These are phyloP conservation scores for Collybia mongolica DNA, from an alignment of 768 basidiomycete species.

Conservation along the genomic window DNA sequence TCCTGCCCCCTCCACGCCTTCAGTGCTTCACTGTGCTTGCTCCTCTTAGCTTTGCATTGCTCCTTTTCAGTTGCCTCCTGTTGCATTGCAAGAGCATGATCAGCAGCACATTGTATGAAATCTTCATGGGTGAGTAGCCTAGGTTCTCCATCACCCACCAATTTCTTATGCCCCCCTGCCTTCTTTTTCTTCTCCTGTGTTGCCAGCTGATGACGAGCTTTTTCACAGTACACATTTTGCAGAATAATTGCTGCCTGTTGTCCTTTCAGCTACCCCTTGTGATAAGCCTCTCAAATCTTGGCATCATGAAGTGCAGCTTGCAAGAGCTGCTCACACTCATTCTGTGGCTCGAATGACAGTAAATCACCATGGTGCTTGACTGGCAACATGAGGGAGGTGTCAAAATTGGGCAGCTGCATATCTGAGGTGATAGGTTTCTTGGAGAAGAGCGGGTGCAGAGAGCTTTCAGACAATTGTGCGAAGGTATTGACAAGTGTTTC, in stretches of 20 bases:
- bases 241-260: too few relatives aligned
- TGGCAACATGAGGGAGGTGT: too few relatives aligned
- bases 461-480: neutral
- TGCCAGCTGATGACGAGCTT: neutral
- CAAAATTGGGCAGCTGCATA: too few relatives aligned
- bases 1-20: too few relatives aligned
- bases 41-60: neutral
- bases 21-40: conserved; percentile 6
- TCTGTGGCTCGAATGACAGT: too few relatives aligned
- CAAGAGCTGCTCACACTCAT: too few relatives aligned
- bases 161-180: conserved; percentile 4
- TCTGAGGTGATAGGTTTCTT: too few relatives aligned
- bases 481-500: neutral
- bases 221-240: too few relatives aligned
- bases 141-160: conserved; percentile 18
- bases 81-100: conserved; percentile 2
- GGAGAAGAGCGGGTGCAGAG: neutral
- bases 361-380: too few relatives aligned
- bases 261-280: too few relatives aligned
- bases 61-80: conserved; percentile 4
- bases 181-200: conserved; percentile 13
- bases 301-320: too few relatives aligned
- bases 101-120: conserved; percentile 12
- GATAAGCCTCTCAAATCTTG: too few relatives aligned
- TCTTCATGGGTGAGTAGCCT: conserved; percentile 18